phyloP scores from a whole-genome alignment of 73 alveolate genomes.

The Paramecium biaurelia region DNA sequence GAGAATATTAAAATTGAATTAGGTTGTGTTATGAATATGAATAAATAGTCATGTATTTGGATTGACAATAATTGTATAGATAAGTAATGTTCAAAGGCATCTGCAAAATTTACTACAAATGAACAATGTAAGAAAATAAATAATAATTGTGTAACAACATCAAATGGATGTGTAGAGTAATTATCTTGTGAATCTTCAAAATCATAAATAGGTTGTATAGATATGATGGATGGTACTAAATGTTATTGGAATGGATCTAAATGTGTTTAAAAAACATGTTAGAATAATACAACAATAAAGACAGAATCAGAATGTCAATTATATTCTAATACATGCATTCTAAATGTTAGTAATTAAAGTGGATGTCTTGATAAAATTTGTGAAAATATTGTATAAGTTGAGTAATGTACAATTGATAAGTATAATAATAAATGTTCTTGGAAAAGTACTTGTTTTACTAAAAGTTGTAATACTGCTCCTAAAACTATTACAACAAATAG shows the following conservation, averaged over 20 bases:
- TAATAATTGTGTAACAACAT: not conserved
- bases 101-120: not conserved
- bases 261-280: not conserved
- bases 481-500: not conserved
- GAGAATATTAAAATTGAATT: not conserved
- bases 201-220: not conserved
- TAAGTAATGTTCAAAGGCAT: not conserved
- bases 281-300: not conserved
- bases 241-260: slow-evolving; percentile 33
- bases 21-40: not conserved
- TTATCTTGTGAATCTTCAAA: not conserved
- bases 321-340: not conserved
- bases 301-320: not conserved
- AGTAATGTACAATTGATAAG: not conserved
- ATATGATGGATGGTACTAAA: not conserved
- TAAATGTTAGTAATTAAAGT: not conserved
- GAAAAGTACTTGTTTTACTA: not conserved
- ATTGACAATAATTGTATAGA: not conserved
- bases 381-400: not conserved
- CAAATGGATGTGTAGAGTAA: not conserved
- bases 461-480: not conserved
- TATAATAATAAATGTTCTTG: not conserved
- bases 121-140: not conserved
- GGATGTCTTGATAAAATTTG: slow-evolving; percentile 1
- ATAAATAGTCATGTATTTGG: not conserved